Conservation (phyloP, 768 basidiomycete genomes). For the Russula vinacea region DNA sequence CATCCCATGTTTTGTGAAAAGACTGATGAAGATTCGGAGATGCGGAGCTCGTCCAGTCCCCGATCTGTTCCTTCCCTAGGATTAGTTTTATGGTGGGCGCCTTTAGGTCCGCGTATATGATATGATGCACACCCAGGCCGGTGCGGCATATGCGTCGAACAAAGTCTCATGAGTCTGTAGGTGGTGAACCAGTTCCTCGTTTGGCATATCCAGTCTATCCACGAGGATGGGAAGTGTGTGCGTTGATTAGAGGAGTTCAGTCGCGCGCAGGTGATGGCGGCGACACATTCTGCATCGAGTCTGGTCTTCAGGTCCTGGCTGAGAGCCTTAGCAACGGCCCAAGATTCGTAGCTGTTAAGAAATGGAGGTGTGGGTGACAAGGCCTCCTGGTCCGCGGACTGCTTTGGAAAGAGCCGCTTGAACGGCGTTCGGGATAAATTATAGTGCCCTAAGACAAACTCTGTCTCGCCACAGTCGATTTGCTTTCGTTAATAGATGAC, state of each 20-base stretch:
- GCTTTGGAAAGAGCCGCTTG: not conserved
- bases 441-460: not conserved
- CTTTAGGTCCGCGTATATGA: not conserved
- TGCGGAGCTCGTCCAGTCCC: not conserved
- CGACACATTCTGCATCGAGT: not conserved
- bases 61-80: not conserved
- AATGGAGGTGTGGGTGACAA: not conserved
- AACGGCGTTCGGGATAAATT: not conserved
- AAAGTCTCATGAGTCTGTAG: not conserved
- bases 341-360: not conserved
- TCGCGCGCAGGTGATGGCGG: not conserved
- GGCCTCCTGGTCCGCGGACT: not conserved
- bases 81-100: not conserved
- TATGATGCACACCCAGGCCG: not conserved
- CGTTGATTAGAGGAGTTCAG: not conserved
- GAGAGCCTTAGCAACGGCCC: not conserved
- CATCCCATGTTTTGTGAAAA: not conserved
- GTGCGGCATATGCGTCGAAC: not conserved
- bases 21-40: not conserved
- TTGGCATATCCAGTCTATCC: not conserved
- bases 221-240: not conserved
- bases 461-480: not conserved
- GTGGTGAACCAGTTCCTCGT: not conserved
- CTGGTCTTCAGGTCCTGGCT: not conserved
- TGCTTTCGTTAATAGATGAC: not conserved